Evolutionary conservation across 2,329 filamentous ascomycete species (phyloP), one percentile per base, ranked within the genome.

Genomic region (Cladosporium sp.): DNA sequence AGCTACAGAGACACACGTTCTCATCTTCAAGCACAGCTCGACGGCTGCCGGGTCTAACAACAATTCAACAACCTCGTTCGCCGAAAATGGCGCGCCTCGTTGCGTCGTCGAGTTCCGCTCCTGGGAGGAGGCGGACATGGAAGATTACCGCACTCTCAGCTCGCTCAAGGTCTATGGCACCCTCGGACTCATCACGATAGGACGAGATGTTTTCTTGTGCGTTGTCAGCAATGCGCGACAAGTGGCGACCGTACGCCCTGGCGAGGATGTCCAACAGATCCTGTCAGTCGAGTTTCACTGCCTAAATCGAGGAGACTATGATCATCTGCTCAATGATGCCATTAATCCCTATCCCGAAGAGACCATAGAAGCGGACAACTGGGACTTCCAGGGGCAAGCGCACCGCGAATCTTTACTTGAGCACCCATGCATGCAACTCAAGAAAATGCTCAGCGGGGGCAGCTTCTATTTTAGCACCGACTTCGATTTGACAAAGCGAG

Each of bases 401-500:
- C 88, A 89, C 65, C 85, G 89, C 65, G 92, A 97, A 51, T 82
- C 87, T 49, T 79, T 88, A 28, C 78, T 91, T 32, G 93, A 97
- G 74, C 93, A 97, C 77, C 95, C 95, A 7, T 98, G 94, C 77
- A 82, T 92, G 72, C 91, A 95, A 54, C 79, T 99, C 66, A 93
- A 94, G 78, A 98, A 97, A 82, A 85, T 99, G 43, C 82, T 99
- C 64, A 90, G 92, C 75, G 93, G 96, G 76, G 93, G 94, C 28
- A 96, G 91, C 32, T 99, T 99, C 76, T 99, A 98, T 77, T 99
- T 97, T 80, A 97, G 93, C 76, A 92, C 92, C n/a, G 93, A 98
- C 77, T 99, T 99, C 77, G 94, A 99, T 76, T 83, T 99, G 58
- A 99, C 95, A 3, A 93, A 96, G 78, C 87, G 95, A 70, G 81